Base-by-base conservation (phyloP, 805 yeast species). In the Barnettozyma vustinii region DNA sequence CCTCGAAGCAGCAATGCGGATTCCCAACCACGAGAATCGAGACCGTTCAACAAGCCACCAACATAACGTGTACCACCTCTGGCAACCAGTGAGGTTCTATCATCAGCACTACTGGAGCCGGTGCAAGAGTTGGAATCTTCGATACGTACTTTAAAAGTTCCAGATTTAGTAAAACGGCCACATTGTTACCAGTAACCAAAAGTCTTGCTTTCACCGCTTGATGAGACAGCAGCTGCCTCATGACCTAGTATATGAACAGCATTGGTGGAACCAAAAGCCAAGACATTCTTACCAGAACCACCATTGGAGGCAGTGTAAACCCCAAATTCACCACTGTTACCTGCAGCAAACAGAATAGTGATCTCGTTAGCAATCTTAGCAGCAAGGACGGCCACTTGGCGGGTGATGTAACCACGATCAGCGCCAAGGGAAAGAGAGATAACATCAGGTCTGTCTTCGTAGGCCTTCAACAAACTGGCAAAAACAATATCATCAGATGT, bases 391-490 rank as follows among this genome's bases (percentile, higher is more conserved):
- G 55, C 49, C n/a, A 54, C 15, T 21, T 55, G 55, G 19, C 12
- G 25, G 35, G 41, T 44, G 35, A 25, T 50, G 32, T 52, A 54
- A 37, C 54, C 55, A 41, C 45, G 40, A 41, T 41, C 30, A 19
- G 52, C 16, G 25, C 57, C 57, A 18, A 54, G 23, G 2, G 57
- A 54, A 16, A 54, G 33, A 8, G 49, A 16, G 36, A 54, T 50
- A 25, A 54, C 36, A 30, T 50, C 52, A n/a, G 51, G 50, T 13
- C 36, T 44, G 1, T 52, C 57, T 18, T 50, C 52, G 18, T 30
- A 46, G n/a, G 57, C 57, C 40, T 52, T 48, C 19, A 50, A 21
- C 45, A 54, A 9, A 48, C 46, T 55, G 16, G 52, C 53, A 43
- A 54, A 21, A 23, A 54, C 45, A 36, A 50, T 40, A 41, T 54